Evolutionary conservation across 23 red algal genomes (phyloP).

Genomic region (Gracilariopsis chorda): DNA sequence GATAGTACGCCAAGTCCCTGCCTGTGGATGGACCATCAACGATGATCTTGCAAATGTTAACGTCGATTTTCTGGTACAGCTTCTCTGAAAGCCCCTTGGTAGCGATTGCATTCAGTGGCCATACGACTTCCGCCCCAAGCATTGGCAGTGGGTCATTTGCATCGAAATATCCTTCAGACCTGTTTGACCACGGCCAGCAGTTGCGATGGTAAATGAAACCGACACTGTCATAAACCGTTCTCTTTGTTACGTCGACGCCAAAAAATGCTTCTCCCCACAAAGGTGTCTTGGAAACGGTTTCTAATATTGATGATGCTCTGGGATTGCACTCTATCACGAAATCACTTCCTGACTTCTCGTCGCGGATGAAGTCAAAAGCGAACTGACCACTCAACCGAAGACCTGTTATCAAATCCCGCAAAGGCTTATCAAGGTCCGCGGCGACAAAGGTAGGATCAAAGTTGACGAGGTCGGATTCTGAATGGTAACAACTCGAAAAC

Average conservation of each 20-base stretch:
- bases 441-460: conserved; percentile 49
- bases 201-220: conserved; percentile 57
- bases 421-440: conserved; percentile 11
- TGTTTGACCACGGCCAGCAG: conserved; percentile 63
- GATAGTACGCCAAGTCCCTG: conserved; percentile 14
- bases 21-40: conserved; percentile 33
- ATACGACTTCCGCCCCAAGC: conserved; percentile 59
- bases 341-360: not conserved
- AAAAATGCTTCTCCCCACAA: conserved; percentile 70
- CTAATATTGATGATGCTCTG: conserved; percentile 61
- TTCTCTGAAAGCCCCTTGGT: not conserved
- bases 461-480: conserved; percentile 35
- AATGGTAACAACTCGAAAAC: conserved; percentile 41
- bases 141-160: conserved; percentile 59
- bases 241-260: conserved; percentile 35
- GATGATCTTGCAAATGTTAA: conserved; percentile 81
- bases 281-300: conserved; percentile 61
- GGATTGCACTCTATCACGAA: conserved; percentile 78
- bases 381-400: conserved; percentile 53
- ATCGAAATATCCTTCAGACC: conserved; percentile 38
- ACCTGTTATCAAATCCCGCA: conserved; percentile 6
- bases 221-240: not conserved
- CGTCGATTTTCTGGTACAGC: conserved; percentile 47
- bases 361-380: conserved; percentile 72
- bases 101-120: conserved; percentile 56